These are phyloP conservation scores for Dichomitus squalens DNA, from an alignment of 1,284 basidiomycete genomes.

Conservation along the genomic window DNA sequence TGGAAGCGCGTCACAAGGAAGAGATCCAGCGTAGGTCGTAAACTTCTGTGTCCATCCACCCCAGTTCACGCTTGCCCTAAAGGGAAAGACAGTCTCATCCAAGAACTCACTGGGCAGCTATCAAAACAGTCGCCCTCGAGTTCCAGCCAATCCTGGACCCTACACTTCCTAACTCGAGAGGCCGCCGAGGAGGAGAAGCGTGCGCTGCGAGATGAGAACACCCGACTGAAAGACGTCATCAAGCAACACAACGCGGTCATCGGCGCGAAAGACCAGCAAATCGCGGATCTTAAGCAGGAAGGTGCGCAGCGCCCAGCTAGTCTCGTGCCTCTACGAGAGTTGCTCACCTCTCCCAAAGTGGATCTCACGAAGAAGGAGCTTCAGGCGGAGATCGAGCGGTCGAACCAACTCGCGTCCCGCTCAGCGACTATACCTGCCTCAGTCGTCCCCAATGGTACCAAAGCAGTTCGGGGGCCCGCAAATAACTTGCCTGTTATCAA, in stretches of 20 bases:
- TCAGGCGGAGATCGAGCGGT: conserved; percentile 62
- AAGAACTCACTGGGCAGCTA: conserved; percentile 57
- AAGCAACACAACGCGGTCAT: conserved; percentile 48
- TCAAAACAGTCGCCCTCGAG: conserved; percentile 54
- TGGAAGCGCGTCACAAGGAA: conserved; percentile 51
- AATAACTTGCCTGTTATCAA: conserved; percentile 45
- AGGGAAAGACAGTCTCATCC: conserved; percentile 62
- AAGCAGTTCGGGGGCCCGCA: conserved; percentile 47
- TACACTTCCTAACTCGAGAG: conserved; percentile 72
- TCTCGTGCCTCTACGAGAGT: background rate
- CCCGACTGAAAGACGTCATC: conserved; percentile 44
- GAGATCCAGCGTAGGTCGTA: conserved; percentile 48
- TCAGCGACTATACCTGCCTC: conserved; percentile 22
- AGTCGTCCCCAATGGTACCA: conserved; percentile 19
- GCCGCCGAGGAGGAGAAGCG: conserved; percentile 70
- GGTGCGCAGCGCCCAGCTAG: conserved; percentile 37
- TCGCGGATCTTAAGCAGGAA: conserved; percentile 45
- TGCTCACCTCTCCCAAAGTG: background rate
- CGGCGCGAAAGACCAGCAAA: conserved; percentile 47
- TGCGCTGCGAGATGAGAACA: conserved; percentile 50
- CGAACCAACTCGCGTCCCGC: conserved; percentile 48
- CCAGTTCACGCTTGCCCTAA: background rate
- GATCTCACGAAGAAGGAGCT: conserved; percentile 55
- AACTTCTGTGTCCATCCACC: conserved; percentile 2
- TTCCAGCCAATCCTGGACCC: conserved; percentile 38